Percentiles rank a stretch among this genome's conserved stretches.
phyloP scores from a whole-genome alignment of 345 rosid genomes.

The Draba incana region DNA sequence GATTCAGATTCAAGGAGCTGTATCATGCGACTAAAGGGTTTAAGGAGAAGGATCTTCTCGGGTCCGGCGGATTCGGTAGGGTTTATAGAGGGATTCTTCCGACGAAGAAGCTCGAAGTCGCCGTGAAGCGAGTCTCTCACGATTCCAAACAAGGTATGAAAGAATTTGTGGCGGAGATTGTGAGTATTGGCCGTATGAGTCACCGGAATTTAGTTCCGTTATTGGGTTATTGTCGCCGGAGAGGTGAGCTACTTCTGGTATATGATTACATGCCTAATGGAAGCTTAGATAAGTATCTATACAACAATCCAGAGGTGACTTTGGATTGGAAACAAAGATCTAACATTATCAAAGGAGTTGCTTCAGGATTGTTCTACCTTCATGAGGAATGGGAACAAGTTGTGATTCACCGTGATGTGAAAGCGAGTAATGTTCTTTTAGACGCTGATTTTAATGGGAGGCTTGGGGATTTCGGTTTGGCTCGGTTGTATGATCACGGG shows the following conservation, averaged over 20 bases:
- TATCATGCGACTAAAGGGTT: conserved; percentile 70
- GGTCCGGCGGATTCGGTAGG: conserved; percentile 66
- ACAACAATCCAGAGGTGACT: conserved; percentile 46
- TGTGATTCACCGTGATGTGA: conserved; percentile 66
- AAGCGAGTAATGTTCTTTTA: conserved; percentile 63
- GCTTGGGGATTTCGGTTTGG: conserved; percentile 69
- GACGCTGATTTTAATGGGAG: conserved; percentile 60
- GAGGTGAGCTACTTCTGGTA: conserved; percentile 60
- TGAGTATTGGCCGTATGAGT: conserved; percentile 57
- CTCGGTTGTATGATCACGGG: conserved; percentile 64
- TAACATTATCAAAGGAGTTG: conserved; percentile 57
- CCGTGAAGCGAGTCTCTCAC: conserved; percentile 68
- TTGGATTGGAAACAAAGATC: conserved; percentile 61
- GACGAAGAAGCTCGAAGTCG: conserved; percentile 49
- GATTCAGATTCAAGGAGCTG: conserved; percentile 67
- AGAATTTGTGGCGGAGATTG: conserved; percentile 65
- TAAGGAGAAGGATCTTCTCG: conserved; percentile 57
- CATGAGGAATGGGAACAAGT: conserved; percentile 77
- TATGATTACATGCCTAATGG: conserved; percentile 73
- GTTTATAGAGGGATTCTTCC: conserved; percentile 66
- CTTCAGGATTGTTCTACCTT: conserved; percentile 56
- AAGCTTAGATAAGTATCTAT: conserved; percentile 58
- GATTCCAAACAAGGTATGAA: conserved; percentile 65
- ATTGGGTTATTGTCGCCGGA: conserved; percentile 63
- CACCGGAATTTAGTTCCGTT: conserved; percentile 62